These are phyloP conservation scores for Thozetella sp. DNA, from an alignment of 495 filamentous ascomycete species.

Conservation along the genomic window DNA sequence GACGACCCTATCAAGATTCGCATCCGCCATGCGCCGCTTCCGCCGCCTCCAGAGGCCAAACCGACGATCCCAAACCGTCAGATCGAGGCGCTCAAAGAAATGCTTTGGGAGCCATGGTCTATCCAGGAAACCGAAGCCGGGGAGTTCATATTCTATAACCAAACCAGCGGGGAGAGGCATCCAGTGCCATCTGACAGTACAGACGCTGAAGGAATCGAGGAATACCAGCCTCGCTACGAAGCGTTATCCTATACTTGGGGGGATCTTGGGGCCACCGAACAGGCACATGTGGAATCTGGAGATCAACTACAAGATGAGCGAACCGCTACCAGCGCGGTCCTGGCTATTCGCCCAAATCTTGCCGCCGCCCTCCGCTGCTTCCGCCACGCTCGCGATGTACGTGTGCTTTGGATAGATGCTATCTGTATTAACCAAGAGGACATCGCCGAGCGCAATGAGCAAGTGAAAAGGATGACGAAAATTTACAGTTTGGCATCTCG, in stretches of 20 bases:
- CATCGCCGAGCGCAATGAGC: conserved; percentile 16
- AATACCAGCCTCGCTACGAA: neutral
- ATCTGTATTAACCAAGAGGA: conserved; percentile 30
- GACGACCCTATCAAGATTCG: neutral
- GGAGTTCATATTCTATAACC: neutral
- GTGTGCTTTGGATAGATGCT: conserved; percentile 20
- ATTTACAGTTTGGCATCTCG: conserved; percentile 21
- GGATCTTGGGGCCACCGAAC: neutral
- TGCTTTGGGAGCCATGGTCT: neutral
- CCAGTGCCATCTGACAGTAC: neutral
- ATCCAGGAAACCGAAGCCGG: neutral
- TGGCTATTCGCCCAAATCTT: neutral
- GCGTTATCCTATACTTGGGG: neutral
- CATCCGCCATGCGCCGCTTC: neutral
- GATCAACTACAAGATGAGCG: too few relatives aligned
- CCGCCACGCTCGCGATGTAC: neutral
- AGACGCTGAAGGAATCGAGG: neutral
- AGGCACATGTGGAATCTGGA: neutral
- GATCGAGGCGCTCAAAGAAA: neutral
- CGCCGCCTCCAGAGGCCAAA: neutral
- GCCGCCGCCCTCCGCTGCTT: neutral
- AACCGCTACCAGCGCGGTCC: neutral
- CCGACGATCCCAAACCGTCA: neutral
- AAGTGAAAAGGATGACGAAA: conserved; percentile 24
- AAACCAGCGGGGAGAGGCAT: neutral